Conservation (phyloP, 2,329 filamentous ascomycete genomes). For the Trichoderma cornu-damae region DNA sequence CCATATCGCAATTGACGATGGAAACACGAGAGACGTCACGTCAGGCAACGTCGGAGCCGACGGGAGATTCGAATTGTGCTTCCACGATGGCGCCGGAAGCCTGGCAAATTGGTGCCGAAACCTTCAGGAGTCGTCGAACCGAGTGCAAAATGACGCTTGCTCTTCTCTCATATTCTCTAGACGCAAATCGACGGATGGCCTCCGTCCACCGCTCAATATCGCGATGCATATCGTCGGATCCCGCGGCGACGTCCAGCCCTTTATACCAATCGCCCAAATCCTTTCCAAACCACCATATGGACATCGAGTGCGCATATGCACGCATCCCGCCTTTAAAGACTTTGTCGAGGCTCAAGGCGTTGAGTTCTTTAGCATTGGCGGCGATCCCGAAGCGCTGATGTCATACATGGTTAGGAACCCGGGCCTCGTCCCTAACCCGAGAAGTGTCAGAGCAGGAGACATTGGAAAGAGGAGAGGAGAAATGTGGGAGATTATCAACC, state of each 20-base stretch:
- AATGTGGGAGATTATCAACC: slow-evolving; percentile 37
- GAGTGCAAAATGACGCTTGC: not conserved
- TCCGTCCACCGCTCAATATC: slow-evolving; percentile 28
- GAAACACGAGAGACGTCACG: slow-evolving; percentile 21
- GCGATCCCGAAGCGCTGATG: slow-evolving; percentile 48
- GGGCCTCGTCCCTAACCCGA: slow-evolving; percentile 34
- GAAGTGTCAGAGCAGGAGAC: slow-evolving; percentile 35
- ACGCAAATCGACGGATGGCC: slow-evolving; percentile 13
- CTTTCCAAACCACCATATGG: slow-evolving; percentile 35
- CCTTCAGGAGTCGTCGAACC: slow-evolving; percentile 20
- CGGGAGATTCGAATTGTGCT: slow-evolving; percentile 31
- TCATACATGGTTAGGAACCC: slow-evolving; percentile 40
- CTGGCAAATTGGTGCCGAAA: slow-evolving; percentile 27
- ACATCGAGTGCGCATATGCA: slow-evolving; percentile 54
- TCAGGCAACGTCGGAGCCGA: slow-evolving; percentile 28
- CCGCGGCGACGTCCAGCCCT: slow-evolving; percentile 44
- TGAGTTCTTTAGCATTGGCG: slow-evolving; percentile 55
- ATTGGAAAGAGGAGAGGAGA: slow-evolving; percentile 33
- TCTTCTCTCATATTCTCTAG: not conserved
- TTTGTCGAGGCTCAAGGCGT: slow-evolving; percentile 50
- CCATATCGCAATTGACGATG: slow-evolving; percentile 26
- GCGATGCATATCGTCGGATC: slow-evolving; percentile 34
- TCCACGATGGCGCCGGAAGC: slow-evolving; percentile 28
- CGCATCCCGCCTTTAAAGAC: slow-evolving; percentile 48
- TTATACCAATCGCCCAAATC: slow-evolving; percentile 51